Percentiles rank a stretch among this genome's conserved stretches.
Conservation (phyloP, 495 filamentous ascomycete genomes). For the Cercophora newfieldiana region DNA sequence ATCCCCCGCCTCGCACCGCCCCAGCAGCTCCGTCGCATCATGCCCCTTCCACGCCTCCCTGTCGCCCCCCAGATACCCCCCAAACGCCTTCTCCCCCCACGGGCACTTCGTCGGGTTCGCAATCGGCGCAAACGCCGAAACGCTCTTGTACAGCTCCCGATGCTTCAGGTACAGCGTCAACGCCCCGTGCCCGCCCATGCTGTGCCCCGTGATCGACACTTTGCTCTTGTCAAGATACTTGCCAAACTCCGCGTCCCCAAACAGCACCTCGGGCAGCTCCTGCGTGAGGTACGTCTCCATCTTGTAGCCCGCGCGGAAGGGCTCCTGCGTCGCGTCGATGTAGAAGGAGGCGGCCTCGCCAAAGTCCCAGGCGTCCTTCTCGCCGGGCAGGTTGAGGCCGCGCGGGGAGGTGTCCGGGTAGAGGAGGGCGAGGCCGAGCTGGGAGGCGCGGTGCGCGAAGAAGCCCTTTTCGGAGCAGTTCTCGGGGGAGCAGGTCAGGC, state of each 20-base stretch:
- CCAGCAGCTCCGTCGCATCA: slow-evolving; percentile 87
- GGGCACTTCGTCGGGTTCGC: slow-evolving; percentile 80
- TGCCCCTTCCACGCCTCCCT: slow-evolving; percentile 78
- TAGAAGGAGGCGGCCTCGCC: slow-evolving; percentile 92
- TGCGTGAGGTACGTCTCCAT: slow-evolving; percentile 90
- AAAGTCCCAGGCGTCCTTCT: slow-evolving; percentile 87
- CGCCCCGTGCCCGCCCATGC: slow-evolving; percentile 96
- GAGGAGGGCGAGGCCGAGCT: slow-evolving; percentile 79
- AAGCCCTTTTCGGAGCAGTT: slow-evolving; percentile 97
- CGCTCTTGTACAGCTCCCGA: slow-evolving; percentile 82
- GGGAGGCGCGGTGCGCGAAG: slow-evolving; percentile 78
- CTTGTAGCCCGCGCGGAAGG: slow-evolving; percentile 73
- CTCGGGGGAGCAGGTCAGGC: slow-evolving; percentile 91
- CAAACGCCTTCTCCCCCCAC: slow-evolving; percentile 96
- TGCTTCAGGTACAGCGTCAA: slow-evolving; percentile 89
- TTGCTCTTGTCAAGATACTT: slow-evolving; percentile 62
- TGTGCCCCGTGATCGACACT: slow-evolving; percentile 86
- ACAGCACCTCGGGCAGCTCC: slow-evolving; percentile 79
- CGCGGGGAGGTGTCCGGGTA: slow-evolving; percentile 95
- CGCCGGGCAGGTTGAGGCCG: slow-evolving; percentile 73
- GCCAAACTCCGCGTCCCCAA: slow-evolving; percentile 54
- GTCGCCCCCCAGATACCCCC: slow-evolving; percentile 76
- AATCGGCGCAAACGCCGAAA: slow-evolving; percentile 91
- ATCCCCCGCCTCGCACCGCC: slow-evolving; percentile 62
- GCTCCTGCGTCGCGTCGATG: slow-evolving; percentile 78